Evolutionary conservation across 1,139 yeast genomes (phyloP).

Genomic region (Taiozyma sp.): DNA sequence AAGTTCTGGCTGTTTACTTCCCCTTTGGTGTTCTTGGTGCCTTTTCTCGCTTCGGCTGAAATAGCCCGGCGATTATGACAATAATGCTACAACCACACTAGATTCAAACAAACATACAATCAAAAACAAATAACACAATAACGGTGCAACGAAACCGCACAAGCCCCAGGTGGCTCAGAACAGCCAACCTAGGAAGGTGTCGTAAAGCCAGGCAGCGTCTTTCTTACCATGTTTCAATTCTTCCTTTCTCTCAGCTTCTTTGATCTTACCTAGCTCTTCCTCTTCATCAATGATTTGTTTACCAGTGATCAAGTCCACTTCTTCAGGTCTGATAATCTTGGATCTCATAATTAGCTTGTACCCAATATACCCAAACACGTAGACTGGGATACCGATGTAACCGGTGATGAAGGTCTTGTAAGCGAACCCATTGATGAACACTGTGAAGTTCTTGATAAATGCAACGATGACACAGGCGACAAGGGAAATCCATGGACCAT

Average conservation of each 20-base stretch:
- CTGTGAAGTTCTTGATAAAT: slow-evolving; percentile 72
- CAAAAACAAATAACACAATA: neutral
- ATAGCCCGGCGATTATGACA: neutral
- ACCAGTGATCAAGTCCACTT: slow-evolving; percentile 60
- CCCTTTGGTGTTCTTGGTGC: no score
- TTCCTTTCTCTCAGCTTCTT: slow-evolving; percentile 37
- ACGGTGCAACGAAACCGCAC: neutral
- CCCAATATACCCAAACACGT: slow-evolving; percentile 47
- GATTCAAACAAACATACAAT: neutral
- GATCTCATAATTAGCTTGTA: slow-evolving; percentile 56
- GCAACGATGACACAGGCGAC: slow-evolving; percentile 51
- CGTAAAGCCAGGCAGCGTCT: slow-evolving; percentile 47
- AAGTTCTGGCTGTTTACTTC: no score
- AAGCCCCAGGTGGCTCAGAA: slow-evolving; percentile 28
- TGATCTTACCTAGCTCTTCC: slow-evolving; percentile 48
- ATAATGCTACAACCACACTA: neutral
- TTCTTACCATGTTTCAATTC: slow-evolving; percentile 36
- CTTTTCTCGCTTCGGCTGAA: neutral
- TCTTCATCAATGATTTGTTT: slow-evolving; percentile 67
- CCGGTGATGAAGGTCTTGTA: slow-evolving; percentile 70
- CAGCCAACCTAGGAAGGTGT: slow-evolving; percentile 50
- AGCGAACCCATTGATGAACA: slow-evolving; percentile 52
- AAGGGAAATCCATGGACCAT: slow-evolving; percentile 56
- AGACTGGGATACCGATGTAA: slow-evolving; percentile 73
- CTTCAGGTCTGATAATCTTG: slow-evolving; percentile 45